phyloP scores from a whole-genome alignment of 768 basidiomycete genomes.

The Tricholoma furcatifolium region DNA sequence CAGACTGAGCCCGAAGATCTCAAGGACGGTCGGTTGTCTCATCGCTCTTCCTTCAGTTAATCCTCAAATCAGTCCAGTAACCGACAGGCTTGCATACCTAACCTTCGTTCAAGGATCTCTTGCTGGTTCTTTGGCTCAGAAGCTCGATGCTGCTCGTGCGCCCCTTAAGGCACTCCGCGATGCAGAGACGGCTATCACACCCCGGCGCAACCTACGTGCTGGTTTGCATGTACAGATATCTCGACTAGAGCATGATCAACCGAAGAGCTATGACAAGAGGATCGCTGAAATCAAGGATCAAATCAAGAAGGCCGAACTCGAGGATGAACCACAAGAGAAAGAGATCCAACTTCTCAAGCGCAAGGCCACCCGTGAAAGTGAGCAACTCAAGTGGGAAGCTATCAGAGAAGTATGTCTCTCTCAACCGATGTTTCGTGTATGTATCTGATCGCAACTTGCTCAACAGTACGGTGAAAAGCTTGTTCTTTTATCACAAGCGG shows the following conservation, averaged over 20 bases:
- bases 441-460: conserved; percentile 1
- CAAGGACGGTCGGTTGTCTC: conserved; percentile 60
- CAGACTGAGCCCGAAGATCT: conserved; percentile 69
- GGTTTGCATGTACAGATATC: conserved; percentile 59
- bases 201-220: conserved; percentile 61
- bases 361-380: conserved; percentile 74
- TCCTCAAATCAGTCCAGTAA: conserved; percentile 41
- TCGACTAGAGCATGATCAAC: conserved; percentile 65
- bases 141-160: conserved; percentile 61
- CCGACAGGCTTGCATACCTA: conserved; percentile 79
- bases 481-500: conserved; percentile 69
- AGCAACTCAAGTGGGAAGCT: conserved; percentile 77
- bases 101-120: conserved; percentile 77
- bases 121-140: conserved; percentile 54
- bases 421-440: neutral
- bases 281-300: conserved; percentile 69
- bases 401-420: conserved; percentile 61
- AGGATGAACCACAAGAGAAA: conserved; percentile 65
- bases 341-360: conserved; percentile 73
- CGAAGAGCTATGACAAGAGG: conserved; percentile 64
- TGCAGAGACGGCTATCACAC: conserved; percentile 60
- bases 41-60: neutral
- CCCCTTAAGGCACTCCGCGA: conserved; percentile 73
- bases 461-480: conserved; percentile 80
- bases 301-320: conserved; percentile 60